Evolutionary conservation across 805 yeast genomes (phyloP), one percentile per base, ranked within the genome.

Genomic region (Schwanniomyces vanrijiae): DNA sequence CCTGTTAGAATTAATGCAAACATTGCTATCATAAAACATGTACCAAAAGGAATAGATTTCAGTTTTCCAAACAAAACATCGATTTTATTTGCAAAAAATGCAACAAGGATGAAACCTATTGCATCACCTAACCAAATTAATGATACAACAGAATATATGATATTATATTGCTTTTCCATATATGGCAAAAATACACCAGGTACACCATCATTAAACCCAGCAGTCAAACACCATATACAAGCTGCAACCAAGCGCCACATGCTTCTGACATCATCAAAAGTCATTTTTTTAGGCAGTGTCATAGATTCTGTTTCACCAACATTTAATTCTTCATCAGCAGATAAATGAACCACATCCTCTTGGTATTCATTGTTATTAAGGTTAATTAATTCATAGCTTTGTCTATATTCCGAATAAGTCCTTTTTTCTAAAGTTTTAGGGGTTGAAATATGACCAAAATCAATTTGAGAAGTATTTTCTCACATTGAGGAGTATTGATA

Each of bases 1-100:
- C 84, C 85, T 8, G 77, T 61, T 9, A 73, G 54, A n/a, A 78
- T 71, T 2, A 80, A 53, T 0, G 75, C 64, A 54, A 68, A 78
- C 77, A 75, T 76, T 9, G 73, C 47, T 3, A 65, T 50, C 31
- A 73, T 66, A 1, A 62, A 55, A 5, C 47, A 21, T 26, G 66
- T 57, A 2, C 83, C 83, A 5, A 69, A 47, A 0, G 20, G 60
- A 60, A 29, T 53, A 14, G 40, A 51, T 19, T 41, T 55, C 25
- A 35, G 58, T 21, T 51, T 54, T 1, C 63, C 61, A 19, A 63
- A 51, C 54, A 56, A 52, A 7, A 54, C 53, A 37, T 56, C 60
- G 22, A 63, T 50, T 38, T 60, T 60, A 48, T 60, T 60, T 3
- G 68, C 52, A 6, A 63, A 39, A 7, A 44, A 28, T 2, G 68